Conservation (phyloP, 345 rosid species). For the Sapria himalayana region DNA sequence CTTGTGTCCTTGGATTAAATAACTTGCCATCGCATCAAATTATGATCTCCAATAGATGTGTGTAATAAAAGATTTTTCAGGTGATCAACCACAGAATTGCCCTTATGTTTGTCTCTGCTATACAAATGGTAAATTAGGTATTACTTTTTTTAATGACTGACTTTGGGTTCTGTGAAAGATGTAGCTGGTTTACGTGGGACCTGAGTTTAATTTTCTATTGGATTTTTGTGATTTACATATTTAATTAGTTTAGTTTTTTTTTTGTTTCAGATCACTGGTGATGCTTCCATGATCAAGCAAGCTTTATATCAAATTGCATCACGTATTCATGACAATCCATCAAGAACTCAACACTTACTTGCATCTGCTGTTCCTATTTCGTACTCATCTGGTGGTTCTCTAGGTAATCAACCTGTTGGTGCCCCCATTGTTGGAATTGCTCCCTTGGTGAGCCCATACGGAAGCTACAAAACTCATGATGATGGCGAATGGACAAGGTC, state of each 20-base stretch:
- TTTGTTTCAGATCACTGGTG: slow-evolving; percentile 55
- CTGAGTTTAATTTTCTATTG: too few species aligned
- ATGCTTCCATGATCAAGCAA: slow-evolving; percentile 55
- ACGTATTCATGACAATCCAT: slow-evolving; percentile 82
- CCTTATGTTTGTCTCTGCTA: too few species aligned
- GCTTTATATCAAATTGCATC: slow-evolving; percentile 63
- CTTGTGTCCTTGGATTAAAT: too few species aligned
- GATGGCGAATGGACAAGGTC: slow-evolving; percentile 70
- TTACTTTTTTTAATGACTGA: background rate
- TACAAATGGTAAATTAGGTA: too few species aligned
- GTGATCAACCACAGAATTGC: too few species aligned
- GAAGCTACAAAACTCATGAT: slow-evolving; percentile 67
- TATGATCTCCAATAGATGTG: too few species aligned
- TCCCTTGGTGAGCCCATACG: slow-evolving; percentile 51
- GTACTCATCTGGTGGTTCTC: slow-evolving; percentile 35
- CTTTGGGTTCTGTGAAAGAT: too few species aligned
- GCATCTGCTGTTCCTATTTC: slow-evolving; percentile 37
- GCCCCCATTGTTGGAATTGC: slow-evolving; percentile 63
- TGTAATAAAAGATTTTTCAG: too few species aligned
- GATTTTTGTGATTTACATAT: too few species aligned
- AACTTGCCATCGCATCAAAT: too few species aligned
- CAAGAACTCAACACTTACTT: slow-evolving; percentile 65
- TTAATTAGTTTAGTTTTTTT: background rate
- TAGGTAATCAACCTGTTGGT: slow-evolving; percentile 36
- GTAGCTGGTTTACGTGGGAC: too few species aligned